Conservation (phyloP, 75 land plant species). For the Azolla pinnata region DNA sequence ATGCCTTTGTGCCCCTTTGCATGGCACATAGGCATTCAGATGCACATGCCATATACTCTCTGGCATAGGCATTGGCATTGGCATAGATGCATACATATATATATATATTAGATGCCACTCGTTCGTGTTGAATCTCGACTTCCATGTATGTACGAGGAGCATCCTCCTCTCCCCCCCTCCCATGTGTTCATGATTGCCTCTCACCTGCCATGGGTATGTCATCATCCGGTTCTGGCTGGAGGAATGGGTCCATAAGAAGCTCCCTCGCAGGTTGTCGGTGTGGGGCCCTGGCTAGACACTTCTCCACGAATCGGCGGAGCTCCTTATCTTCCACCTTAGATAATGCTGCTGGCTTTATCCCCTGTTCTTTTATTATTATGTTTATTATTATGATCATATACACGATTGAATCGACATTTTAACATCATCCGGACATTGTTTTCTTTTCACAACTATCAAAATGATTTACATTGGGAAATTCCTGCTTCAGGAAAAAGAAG, state of each 20-base stretch:
- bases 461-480: background rate
- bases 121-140: too few relatives aligned
- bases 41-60: background rate
- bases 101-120: too few relatives aligned
- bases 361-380: too few relatives aligned
- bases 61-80: background rate
- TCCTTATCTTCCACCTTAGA: slow-evolving; percentile 51
- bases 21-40: too few relatives aligned
- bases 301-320: slow-evolving; percentile 62
- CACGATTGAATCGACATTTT: background rate
- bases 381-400: background rate
- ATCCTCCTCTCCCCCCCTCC: too few relatives aligned
- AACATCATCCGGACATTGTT: background rate
- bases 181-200: background rate
- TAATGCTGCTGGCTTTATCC: slow-evolving; percentile 68
- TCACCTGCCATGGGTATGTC: background rate
- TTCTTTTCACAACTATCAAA: background rate
- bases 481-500: background rate
- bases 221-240: slow-evolving; percentile 16
- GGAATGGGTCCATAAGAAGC: slow-evolving; percentile 76
- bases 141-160: too few relatives aligned
- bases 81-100: background rate
- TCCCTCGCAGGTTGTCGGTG: slow-evolving; percentile 67
- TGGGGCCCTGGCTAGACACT: slow-evolving; percentile 56
- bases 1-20: too few relatives aligned